These are phyloP conservation scores for Geosmithia flava DNA, from an alignment of 2,329 filamentous ascomycete genomes.

Conservation along the genomic window DNA sequence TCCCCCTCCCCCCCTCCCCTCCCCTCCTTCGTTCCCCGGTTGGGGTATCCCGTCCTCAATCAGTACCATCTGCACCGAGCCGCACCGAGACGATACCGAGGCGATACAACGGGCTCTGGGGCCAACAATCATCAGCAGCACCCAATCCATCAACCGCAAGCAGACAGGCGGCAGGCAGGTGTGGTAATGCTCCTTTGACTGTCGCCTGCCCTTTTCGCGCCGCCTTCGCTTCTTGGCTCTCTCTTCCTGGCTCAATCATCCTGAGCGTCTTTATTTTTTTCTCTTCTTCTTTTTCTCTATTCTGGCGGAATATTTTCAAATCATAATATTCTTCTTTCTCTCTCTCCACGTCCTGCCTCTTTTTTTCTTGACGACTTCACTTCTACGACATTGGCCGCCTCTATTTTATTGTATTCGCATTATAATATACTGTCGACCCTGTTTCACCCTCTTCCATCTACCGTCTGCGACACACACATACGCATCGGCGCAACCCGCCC, in stretches of 20 bases:
- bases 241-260: no score
- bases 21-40: not conserved
- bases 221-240: not conserved
- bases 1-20: not conserved
- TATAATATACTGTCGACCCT: not conserved
- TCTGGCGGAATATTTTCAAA: no score
- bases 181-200: not conserved
- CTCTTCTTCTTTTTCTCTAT: no score
- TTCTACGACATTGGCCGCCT: not conserved
- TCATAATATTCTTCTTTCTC: not conserved
- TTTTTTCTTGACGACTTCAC: not conserved
- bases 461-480: conserved; percentile 3
- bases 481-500: not conserved
- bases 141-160: not conserved
- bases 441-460: not conserved
- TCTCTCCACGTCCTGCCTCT: not conserved
- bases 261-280: no score
- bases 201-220: conserved; percentile 1
- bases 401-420: not conserved
- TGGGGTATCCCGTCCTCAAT: not conserved
- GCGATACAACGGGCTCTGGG: not conserved
- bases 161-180: no score
- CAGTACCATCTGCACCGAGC: not conserved
- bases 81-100: no score
- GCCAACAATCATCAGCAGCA: not conserved